A percentile compares a stretch with the other conserved stretches of the same genome.
Conservation (phyloP, 768 basidiomycete species). For the Auricularia auricula-judae region DNA sequence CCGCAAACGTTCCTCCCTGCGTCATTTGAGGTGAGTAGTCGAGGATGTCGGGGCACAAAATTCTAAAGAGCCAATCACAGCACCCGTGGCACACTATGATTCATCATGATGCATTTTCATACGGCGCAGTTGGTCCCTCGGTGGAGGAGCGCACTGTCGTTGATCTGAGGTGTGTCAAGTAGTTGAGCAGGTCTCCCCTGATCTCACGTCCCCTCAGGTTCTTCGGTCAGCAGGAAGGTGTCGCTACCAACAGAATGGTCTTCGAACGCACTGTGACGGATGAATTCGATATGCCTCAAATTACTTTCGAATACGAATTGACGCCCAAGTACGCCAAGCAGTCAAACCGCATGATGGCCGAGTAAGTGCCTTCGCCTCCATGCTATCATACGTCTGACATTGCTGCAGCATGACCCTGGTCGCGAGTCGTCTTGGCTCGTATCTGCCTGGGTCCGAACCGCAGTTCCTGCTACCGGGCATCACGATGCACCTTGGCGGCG, state of each 20-base stretch:
- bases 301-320: constrained; percentile 18
- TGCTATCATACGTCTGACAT: neutral
- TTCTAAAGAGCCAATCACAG: neutral
- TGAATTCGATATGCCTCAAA: constrained; percentile 24
- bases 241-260: constrained; percentile 10
- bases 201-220: constrained; percentile 4
- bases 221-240: constrained; percentile 15
- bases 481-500: constrained; percentile 12
- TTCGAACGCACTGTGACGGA: constrained; percentile 15
- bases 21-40: neutral
- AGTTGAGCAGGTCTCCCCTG: neutral
- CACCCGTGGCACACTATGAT: constrained; percentile 24
- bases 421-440: constrained; percentile 21
- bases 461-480: constrained; percentile 21
- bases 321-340: constrained; percentile 7
- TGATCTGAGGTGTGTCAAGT: constrained; percentile 13
- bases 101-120: constrained; percentile 26
- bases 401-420: constrained; percentile 17
- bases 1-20: constrained; percentile 20
- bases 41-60: neutral
- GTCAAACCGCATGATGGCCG: constrained; percentile 13
- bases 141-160: constrained; percentile 24
- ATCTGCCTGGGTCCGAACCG: constrained; percentile 23
- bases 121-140: constrained; percentile 20
- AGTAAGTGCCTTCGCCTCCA: constrained; percentile 6